Evolutionary conservation across 1,284 basidiomycete species (phyloP).

Genomic region (Trichosporon faecale): DNA sequence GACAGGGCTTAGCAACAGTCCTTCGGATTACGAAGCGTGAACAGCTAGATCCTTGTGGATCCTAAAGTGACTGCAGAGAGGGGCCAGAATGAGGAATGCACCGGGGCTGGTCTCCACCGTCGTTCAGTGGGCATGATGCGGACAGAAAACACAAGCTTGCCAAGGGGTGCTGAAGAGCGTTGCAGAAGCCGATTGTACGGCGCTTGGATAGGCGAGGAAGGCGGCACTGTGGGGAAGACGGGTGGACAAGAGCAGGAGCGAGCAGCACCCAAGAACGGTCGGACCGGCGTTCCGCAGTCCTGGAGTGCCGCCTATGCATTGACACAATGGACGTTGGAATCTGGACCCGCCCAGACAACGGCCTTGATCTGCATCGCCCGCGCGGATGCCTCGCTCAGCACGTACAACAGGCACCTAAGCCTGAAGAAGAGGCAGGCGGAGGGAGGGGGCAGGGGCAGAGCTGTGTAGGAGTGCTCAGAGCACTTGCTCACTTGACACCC

Average conservation of each 20-base stretch:
- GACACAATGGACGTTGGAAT: neutral
- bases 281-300: neutral
- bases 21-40: neutral
- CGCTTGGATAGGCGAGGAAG: too few relatives aligned
- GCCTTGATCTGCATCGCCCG: neutral
- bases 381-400: too few relatives aligned
- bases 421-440: neutral
- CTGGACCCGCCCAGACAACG: neutral
- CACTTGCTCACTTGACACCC: too few relatives aligned
- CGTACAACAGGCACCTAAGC: neutral
- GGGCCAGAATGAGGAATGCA: neutral
- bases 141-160: too few relatives aligned
- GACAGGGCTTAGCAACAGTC: neutral
- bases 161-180: too few relatives aligned
- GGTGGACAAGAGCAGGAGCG: neutral
- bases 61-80: neutral
- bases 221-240: too few relatives aligned
- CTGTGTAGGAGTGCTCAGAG: too few relatives aligned
- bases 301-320: neutral
- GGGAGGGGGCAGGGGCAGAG: too few relatives aligned
- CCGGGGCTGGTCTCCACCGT: too few relatives aligned
- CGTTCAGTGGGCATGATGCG: too few relatives aligned
- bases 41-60: neutral
- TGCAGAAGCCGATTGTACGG: too few relatives aligned
- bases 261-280: neutral